Percentiles rank a stretch among this genome's conserved stretches.
These are phyloP conservation scores for Leccinellum rugosiceps DNA, from an alignment of 768 basidiomycete genomes.

Conservation along the genomic window DNA sequence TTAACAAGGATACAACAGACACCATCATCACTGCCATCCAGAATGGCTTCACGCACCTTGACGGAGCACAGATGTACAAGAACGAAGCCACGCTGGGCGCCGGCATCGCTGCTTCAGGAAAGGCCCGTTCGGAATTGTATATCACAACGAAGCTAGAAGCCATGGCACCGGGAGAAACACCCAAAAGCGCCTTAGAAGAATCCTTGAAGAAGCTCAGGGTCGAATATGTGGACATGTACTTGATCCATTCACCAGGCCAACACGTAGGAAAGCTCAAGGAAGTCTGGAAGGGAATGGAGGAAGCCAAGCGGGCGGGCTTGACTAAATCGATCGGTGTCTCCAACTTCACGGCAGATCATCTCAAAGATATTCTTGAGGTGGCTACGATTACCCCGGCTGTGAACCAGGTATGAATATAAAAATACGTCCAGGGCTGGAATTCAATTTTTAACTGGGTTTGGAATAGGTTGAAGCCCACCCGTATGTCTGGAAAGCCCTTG, in stretches of 20 bases:
- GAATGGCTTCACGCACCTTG: slow-evolving; percentile 58
- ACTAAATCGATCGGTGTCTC: slow-evolving; percentile 49
- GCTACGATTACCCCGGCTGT: slow-evolving; percentile 48
- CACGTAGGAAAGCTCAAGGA: slow-evolving; percentile 44
- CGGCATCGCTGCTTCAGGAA: slow-evolving; percentile 49
- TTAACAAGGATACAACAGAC: slow-evolving; percentile 38
- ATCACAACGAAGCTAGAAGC: slow-evolving; percentile 55
- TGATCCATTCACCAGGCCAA: slow-evolving; percentile 49
- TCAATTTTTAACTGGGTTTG: neutral
- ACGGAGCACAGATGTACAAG: slow-evolving; percentile 57
- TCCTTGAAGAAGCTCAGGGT: slow-evolving; percentile 54
- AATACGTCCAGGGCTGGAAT: neutral
- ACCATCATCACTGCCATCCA: slow-evolving; percentile 47
- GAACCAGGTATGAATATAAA: slow-evolving; percentile 42
- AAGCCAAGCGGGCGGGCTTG: slow-evolving; percentile 41
- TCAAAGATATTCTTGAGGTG: slow-evolving; percentile 42
- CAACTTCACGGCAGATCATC: slow-evolving; percentile 45
- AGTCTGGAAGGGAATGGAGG: slow-evolving; percentile 62
- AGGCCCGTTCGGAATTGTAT: slow-evolving; percentile 52
- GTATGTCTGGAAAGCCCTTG: slow-evolving; percentile 44
- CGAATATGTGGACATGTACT: slow-evolving; percentile 59
- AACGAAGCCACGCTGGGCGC: slow-evolving; percentile 55
- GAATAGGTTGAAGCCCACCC: slow-evolving; percentile 52
- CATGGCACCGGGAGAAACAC: slow-evolving; percentile 39
- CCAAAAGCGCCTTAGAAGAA: slow-evolving; percentile 46